phyloP scores from a whole-genome alignment of 176 grass and related monocot species.

The Lolium rigidum region DNA sequence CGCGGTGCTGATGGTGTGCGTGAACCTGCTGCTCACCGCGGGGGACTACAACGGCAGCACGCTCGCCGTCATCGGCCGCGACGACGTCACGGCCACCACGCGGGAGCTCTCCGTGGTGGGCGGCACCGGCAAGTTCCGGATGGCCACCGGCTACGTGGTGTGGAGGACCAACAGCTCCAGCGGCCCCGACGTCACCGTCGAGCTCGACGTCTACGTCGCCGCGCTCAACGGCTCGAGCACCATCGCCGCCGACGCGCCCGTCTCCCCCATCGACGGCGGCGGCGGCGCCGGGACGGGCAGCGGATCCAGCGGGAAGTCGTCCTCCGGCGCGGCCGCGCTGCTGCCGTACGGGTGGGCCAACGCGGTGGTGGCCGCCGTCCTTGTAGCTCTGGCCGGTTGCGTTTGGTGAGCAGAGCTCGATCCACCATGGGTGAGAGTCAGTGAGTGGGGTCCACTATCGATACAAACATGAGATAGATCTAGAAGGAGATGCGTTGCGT shows the following conservation, averaged over 20 bases:
- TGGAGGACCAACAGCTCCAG: conserved; percentile 34
- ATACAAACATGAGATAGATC: not conserved
- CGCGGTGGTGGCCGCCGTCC: conserved; percentile 6
- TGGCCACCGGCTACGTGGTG: conserved; percentile 50
- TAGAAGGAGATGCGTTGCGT: not conserved
- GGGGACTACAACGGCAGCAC: conserved; percentile 58
- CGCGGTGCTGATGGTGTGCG: conserved; percentile 16
- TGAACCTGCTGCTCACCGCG: conserved; percentile 46
- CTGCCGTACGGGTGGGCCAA: not conserved
- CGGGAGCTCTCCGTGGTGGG: conserved; percentile 57
- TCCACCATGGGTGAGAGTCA: not conserved
- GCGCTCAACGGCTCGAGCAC: not conserved
- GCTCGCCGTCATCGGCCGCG: conserved; percentile 38
- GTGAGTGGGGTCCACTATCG: not conserved
- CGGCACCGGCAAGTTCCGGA: conserved; percentile 53
- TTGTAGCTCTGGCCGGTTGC: conserved; percentile 31
- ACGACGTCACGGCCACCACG: conserved; percentile 26
- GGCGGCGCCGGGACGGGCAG: not conserved
- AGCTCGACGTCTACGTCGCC: conserved; percentile 52
- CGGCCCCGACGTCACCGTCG: conserved; percentile 31
- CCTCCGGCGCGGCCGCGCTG: not conserved
- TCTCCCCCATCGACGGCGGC: not conserved
- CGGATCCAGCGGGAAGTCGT: not conserved
- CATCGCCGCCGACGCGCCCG: conserved; percentile 16
- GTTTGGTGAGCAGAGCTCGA: conserved; percentile 33